Conservation (phyloP, 202 grass and related monocot species). For the Bolboschoenoplectus hybrid region DNA sequence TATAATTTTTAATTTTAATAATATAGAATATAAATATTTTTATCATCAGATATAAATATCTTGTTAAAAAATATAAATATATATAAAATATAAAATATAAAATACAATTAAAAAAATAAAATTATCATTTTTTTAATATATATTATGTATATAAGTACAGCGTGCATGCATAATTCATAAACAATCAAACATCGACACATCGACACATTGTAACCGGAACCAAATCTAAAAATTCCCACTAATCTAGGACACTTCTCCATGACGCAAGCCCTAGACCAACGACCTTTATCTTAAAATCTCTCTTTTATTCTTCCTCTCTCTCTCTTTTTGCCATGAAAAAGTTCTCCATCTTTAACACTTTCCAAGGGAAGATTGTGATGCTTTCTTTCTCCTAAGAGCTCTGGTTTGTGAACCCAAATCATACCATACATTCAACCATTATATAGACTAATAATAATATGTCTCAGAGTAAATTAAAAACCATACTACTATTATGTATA, state of each 20-base stretch:
- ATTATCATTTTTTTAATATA: too few relatives aligned
- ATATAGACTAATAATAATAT: neutral
- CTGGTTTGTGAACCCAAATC: constrained; percentile 43
- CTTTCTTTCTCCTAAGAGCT: neutral
- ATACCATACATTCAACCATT: constrained; percentile 44
- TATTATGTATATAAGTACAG: constrained; percentile 55
- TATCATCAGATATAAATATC: too few relatives aligned
- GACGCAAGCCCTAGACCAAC: constrained; percentile 50
- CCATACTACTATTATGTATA: too few relatives aligned
- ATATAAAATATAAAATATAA: too few relatives aligned
- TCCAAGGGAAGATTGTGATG: constrained; percentile 46
- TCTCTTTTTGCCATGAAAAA: constrained; percentile 64
- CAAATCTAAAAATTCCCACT: constrained; percentile 51
- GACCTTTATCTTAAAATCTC: constrained; percentile 27
- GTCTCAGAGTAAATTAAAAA: too few relatives aligned
- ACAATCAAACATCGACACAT: too few relatives aligned
- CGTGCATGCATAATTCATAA: neutral
- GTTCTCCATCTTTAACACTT: constrained; percentile 78
- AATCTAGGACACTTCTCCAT: constrained; percentile 67
- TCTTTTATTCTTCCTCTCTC: constrained; percentile 13
- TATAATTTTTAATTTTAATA: too few relatives aligned
- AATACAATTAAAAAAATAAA: too few relatives aligned
- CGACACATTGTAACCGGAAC: constrained; percentile 55
- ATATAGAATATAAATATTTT: too few relatives aligned
- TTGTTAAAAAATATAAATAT: too few relatives aligned